Percentiles rank a stretch among this genome's conserved stretches.
These are phyloP conservation scores for Limnanthes douglasii DNA, from an alignment of 345 rosid species.

Conservation along the genomic window DNA sequence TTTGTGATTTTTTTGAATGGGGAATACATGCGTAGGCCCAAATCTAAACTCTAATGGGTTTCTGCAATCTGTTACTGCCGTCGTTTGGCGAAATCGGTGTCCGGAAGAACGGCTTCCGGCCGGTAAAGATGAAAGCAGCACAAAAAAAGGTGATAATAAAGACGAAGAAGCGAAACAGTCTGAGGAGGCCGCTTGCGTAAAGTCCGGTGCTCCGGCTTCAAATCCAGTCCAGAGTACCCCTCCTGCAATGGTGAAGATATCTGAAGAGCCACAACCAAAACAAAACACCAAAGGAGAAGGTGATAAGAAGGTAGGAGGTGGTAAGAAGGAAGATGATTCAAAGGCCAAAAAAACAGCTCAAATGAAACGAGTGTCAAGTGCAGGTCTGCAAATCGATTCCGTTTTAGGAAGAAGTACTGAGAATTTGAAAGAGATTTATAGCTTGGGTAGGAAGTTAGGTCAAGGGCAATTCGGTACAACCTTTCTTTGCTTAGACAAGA, in stretches of 20 bases:
- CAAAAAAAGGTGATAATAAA: conserved; percentile 13
- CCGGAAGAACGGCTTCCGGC: conserved; percentile 36
- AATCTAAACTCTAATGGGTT: conserved; percentile 51
- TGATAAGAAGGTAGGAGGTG: conserved; percentile 8
- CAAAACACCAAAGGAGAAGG: conserved; percentile 12
- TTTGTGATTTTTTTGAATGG: conserved; percentile 38
- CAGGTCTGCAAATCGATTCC: conserved; percentile 47
- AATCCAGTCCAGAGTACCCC: conserved; percentile 33
- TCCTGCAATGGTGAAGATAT: conserved; percentile 56
- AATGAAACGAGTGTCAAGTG: conserved; percentile 46
- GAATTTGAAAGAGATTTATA: conserved; percentile 60
- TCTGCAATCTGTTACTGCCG: conserved; percentile 63
- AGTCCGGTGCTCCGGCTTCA: conserved; percentile 13
- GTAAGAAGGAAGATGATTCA: conserved; percentile 12
- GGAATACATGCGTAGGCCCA: conserved; percentile 89
- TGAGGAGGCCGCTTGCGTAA: conserved; percentile 10
- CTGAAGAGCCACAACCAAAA: conserved; percentile 14
- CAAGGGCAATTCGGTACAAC: conserved; percentile 98
- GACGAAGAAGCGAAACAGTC: conserved; percentile 10
- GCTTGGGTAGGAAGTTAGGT: conserved; percentile 79
- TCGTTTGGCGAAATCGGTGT: conserved; percentile 50
- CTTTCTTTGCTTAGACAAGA: conserved; percentile 60
- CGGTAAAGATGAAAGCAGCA: conserved; percentile 14
- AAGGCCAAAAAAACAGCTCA: conserved; percentile 34
- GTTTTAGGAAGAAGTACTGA: conserved; percentile 73